A percentile compares a stretch with the other conserved stretches of the same genome.
Conservation (phyloP, 1,139 yeast species). For the Torulaspora pretoriensis region DNA sequence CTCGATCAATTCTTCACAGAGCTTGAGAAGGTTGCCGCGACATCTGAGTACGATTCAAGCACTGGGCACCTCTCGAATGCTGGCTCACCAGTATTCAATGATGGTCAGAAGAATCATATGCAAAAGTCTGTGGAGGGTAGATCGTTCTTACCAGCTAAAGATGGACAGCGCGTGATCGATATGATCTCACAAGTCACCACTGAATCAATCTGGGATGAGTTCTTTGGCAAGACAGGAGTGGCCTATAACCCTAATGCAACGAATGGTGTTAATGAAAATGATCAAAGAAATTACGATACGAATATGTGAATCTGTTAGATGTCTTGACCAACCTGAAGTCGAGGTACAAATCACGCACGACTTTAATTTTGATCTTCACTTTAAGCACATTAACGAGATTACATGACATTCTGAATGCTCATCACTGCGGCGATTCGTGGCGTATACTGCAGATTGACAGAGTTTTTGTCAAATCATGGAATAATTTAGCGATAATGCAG, state of each 20-base stretch:
- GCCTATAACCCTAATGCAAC: neutral
- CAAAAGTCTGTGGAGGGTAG: conserved; percentile 2
- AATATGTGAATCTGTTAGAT: too few species aligned
- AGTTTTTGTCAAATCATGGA: too few species aligned
- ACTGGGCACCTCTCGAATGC: conserved; percentile 7
- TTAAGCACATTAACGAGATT: too few species aligned
- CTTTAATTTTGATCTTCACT: too few species aligned
- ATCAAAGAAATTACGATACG: neutral
- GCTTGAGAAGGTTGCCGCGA: conserved; percentile 22
- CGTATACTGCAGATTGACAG: too few species aligned
- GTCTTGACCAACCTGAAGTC: too few species aligned
- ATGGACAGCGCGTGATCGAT: conserved; percentile 55
- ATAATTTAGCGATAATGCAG: too few species aligned
- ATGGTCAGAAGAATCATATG: neutral
- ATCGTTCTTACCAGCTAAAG: conserved; percentile 33
- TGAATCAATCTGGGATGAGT: conserved; percentile 75
- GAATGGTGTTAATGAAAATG: neutral
- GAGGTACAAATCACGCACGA: too few species aligned
- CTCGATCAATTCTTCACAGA: conserved; percentile 30
- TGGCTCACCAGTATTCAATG: conserved; percentile 7
- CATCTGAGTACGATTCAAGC: conserved; percentile 18
- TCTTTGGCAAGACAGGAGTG: conserved; percentile 39
- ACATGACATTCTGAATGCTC: too few species aligned
- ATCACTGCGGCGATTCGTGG: too few species aligned
- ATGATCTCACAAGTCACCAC: conserved; percentile 63